Percentiles rank a stretch among this genome's conserved stretches.
phyloP scores from a whole-genome alignment of 345 rosid genomes.

The Aegle marmelos region DNA sequence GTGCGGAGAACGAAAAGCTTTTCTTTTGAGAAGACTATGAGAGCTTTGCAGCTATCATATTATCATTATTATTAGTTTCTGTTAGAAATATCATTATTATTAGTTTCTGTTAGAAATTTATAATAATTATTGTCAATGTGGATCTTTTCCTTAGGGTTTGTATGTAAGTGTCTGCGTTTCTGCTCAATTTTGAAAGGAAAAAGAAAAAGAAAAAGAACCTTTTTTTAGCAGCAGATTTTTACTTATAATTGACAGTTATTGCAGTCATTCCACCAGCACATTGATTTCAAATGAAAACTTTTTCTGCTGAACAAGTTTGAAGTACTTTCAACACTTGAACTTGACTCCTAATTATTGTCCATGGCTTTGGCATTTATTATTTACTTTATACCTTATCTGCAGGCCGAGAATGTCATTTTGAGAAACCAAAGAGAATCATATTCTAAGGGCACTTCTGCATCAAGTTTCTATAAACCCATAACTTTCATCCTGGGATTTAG shows the following conservation, averaged over 20 bases:
- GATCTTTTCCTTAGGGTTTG: no score
- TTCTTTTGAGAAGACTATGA: neutral
- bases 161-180: no score
- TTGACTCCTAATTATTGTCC: neutral
- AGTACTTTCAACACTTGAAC: no score
- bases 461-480: slow-evolving; percentile 32
- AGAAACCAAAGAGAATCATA: slow-evolving; percentile 20
- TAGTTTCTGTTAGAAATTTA: neutral
- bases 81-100: neutral
- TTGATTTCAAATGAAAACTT: no score
- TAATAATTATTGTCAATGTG: no score
- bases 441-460: slow-evolving; percentile 6
- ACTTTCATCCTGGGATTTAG: slow-evolving; percentile 78
- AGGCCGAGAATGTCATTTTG: slow-evolving; percentile 40
- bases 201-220: no score
- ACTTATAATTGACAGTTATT: no score
- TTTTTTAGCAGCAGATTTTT: no score
- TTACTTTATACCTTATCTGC: neutral
- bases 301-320: no score
- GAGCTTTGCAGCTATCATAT: no score
- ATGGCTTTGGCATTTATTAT: neutral
- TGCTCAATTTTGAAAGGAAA: no score
- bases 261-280: no score
- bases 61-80: neutral
- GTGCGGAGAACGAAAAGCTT: neutral